Evolutionary conservation across 768 basidiomycete genomes (phyloP).

Genomic region (Lyophyllum decastes): DNA sequence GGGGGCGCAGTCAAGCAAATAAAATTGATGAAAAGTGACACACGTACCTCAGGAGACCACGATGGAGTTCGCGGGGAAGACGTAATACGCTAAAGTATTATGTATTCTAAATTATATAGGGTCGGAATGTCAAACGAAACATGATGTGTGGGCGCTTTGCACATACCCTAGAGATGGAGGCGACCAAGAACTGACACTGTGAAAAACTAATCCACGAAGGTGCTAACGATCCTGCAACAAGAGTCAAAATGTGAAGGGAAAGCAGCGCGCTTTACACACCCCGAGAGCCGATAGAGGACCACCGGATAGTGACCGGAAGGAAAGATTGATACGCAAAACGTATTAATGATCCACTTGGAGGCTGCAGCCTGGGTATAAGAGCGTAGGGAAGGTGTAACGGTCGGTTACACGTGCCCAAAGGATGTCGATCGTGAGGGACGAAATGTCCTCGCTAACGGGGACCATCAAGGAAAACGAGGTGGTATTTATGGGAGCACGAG

Average conservation of each 20-base stretch:
- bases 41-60: not conserved
- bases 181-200: not conserved
- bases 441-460: conserved; percentile 35
- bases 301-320: not conserved
- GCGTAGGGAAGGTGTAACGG: conserved; percentile 14
- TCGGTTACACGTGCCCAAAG: conserved; percentile 14
- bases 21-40: not conserved
- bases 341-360: conserved; percentile 13
- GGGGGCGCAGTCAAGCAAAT: not conserved
- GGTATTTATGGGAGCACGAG: conserved; percentile 47
- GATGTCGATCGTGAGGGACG: conserved; percentile 13
- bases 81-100: not conserved
- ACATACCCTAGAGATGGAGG: conserved; percentile 11
- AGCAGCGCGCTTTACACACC: conserved; percentile 1
- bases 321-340: conserved; percentile 11
- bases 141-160: not conserved
- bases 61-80: not conserved
- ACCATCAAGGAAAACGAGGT: conserved; percentile 27
- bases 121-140: not conserved
- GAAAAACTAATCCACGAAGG: conserved; percentile 7
- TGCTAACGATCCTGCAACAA: not conserved
- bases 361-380: conserved; percentile 24
- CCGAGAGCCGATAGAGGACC: conserved; percentile 4
- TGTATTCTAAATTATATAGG: not conserved
- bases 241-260: not conserved